Conservation (phyloP, 345 rosid species). For the Carallia brachiata region DNA sequence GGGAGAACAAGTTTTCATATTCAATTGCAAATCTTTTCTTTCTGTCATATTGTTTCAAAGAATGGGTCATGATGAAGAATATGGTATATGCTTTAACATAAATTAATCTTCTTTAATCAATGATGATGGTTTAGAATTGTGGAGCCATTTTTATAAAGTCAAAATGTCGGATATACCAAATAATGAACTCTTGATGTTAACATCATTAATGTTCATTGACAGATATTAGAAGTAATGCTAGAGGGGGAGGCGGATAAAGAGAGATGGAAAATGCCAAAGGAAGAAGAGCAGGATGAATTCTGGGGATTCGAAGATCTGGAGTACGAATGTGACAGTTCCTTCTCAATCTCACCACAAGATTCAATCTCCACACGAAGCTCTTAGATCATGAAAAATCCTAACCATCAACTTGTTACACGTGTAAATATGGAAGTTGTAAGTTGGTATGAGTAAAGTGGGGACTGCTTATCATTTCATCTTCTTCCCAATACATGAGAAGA, state of each 20-base stretch:
- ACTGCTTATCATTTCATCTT: neutral
- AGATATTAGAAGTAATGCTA: conserved; percentile 68
- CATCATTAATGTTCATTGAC: neutral
- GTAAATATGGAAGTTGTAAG: neutral
- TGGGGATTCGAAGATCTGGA: conserved; percentile 96
- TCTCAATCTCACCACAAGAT: conserved; percentile 58
- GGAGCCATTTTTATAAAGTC: neutral
- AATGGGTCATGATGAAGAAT: neutral
- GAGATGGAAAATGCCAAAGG: conserved; percentile 81
- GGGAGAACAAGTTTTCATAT: no score
- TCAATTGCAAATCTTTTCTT: no score
- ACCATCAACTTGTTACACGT: conserved; percentile 2
- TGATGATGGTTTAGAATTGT: conserved; percentile 1
- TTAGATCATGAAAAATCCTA: conserved; percentile 10
- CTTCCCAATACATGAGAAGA: neutral
- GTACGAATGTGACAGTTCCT: conserved; percentile 51
- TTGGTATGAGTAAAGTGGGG: neutral
- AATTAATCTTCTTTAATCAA: neutral
- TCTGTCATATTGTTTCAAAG: no score
- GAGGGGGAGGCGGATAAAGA: conserved; percentile 59
- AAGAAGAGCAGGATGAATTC: conserved; percentile 68
- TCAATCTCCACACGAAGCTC: conserved; percentile 57
- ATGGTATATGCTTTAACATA: neutral
- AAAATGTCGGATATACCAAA: conserved; percentile 8
- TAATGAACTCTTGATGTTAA: neutral